These are phyloP conservation scores for Eucalyptus cloeziana DNA, from an alignment of 345 rosid genomes.

Conservation along the genomic window DNA sequence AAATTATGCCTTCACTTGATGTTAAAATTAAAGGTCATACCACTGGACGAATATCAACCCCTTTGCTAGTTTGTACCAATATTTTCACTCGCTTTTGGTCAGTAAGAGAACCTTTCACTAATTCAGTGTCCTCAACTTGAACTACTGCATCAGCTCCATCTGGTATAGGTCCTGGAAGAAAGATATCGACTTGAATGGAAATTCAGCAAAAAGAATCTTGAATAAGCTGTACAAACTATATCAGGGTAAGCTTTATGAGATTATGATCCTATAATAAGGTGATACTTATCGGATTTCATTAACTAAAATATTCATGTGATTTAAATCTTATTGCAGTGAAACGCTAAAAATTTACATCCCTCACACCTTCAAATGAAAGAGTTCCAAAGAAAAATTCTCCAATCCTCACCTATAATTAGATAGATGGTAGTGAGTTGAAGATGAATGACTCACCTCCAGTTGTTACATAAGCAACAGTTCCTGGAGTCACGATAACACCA, in stretches of 20 bases:
- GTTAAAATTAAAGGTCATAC: constrained; percentile 21
- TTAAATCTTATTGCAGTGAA: not conserved
- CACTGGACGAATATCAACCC: constrained; percentile 89
- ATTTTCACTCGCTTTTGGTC: constrained; percentile 47
- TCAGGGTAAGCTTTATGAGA: not conserved
- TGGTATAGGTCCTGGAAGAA: constrained; percentile 69
- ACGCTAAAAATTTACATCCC: not conserved
- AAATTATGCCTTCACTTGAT: not conserved
- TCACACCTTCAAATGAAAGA: not conserved
- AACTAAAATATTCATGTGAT: not conserved
- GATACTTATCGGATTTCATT: not conserved
- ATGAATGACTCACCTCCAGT: constrained; percentile 65
- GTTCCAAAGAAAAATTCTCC: not conserved
- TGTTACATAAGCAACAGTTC: constrained; percentile 95
- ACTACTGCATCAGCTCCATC: constrained; percentile 97
- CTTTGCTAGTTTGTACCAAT: constrained; percentile 51
- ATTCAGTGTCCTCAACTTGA: constrained; percentile 87
- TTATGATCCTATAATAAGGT: not conserved
- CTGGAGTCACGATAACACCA: constrained; percentile 69
- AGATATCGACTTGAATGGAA: not conserved
- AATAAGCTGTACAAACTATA: not conserved
- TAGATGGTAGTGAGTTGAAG: not conserved
- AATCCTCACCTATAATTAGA: not conserved
- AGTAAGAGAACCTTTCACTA: constrained; percentile 13
- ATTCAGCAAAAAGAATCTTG: not conserved